Conservation (phyloP, 2,329 filamentous ascomycete genomes). For the Akanthomyces lecanii region DNA sequence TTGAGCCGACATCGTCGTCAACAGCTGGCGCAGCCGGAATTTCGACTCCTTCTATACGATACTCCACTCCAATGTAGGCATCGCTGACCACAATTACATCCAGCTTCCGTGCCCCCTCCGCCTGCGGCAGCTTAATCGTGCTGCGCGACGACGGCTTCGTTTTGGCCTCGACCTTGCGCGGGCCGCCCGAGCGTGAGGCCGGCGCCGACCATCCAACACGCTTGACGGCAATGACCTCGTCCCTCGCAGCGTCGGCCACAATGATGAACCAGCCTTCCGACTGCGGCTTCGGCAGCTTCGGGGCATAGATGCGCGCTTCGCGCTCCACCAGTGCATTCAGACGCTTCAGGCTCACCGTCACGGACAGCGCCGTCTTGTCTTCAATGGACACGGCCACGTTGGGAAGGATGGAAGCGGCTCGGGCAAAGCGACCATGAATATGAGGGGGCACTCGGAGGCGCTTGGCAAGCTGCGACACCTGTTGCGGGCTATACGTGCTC, state of each 20-base stretch:
- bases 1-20: conserved; percentile 42
- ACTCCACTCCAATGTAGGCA: conserved; percentile 73
- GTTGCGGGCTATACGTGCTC: conserved; percentile 28
- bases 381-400: conserved; percentile 60
- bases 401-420: conserved; percentile 64
- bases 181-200: conserved; percentile 21
- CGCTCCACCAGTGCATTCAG: conserved; percentile 61
- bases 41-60: conserved; percentile 44
- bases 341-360: conserved; percentile 62
- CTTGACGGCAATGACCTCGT: conserved; percentile 84
- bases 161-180: conserved; percentile 35
- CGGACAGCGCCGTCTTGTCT: conserved; percentile 55
- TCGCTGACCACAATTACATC: conserved; percentile 80
- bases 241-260: conserved; percentile 60
- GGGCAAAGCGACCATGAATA: conserved; percentile 46
- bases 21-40: conserved; percentile 48
- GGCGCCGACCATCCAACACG: conserved; percentile 65
- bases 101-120: conserved; percentile 53
- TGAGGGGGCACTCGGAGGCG: conserved; percentile 46
- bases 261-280: conserved; percentile 91
- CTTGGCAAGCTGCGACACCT: conserved; percentile 42
- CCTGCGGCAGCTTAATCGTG: conserved; percentile 50
- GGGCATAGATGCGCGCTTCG: conserved; percentile 77
- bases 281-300: conserved; percentile 88
- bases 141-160: conserved; percentile 50